phyloP scores from a whole-genome alignment of 2,329 filamentous ascomycete species.

The Xylariaceae sp. region DNA sequence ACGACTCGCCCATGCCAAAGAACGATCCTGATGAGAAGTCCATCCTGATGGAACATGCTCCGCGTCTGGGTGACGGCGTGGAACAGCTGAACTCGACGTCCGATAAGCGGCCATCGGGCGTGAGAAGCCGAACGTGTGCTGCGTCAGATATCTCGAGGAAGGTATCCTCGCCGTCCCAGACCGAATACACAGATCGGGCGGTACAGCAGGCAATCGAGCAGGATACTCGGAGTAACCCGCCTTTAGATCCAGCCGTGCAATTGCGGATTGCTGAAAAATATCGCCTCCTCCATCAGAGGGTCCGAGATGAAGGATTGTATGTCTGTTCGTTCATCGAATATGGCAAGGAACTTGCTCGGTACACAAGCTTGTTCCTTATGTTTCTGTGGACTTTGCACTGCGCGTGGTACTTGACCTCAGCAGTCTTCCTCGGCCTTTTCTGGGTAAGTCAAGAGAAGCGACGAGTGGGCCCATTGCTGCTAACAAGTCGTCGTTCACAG shows the following conservation, averaged over 20 bases:
- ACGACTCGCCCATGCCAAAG: slow-evolving; percentile 1
- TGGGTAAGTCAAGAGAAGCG: slow-evolving; percentile 42
- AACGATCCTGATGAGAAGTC: slow-evolving; percentile 4
- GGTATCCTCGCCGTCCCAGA: neutral
- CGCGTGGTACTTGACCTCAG: slow-evolving; percentile 56
- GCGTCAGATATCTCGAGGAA: neutral
- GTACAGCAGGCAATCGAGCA: slow-evolving; percentile 34
- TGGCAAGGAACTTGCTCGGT: slow-evolving; percentile 54
- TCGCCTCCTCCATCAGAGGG: slow-evolving; percentile 49
- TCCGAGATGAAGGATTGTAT: slow-evolving; percentile 55
- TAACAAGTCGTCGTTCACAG: slow-evolving; percentile 30
- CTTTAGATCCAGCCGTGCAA: slow-evolving; percentile 52
- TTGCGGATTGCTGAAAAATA: slow-evolving; percentile 53
- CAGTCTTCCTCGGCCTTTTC: slow-evolving; percentile 57
- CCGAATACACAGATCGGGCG: slow-evolving; percentile 34
- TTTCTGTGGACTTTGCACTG: slow-evolving; percentile 44
- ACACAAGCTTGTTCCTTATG: slow-evolving; percentile 44
- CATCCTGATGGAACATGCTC: neutral
- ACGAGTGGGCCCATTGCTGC: neutral
- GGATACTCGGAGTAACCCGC: slow-evolving; percentile 43
- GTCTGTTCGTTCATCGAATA: slow-evolving; percentile 56
- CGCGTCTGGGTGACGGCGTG: neutral
- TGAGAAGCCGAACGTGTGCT: too few relatives aligned
- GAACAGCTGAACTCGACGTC: neutral
- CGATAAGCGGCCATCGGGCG: neutral